phyloP scores from a whole-genome alignment of 305 asterid species.

The Fraxinus floribunda region DNA sequence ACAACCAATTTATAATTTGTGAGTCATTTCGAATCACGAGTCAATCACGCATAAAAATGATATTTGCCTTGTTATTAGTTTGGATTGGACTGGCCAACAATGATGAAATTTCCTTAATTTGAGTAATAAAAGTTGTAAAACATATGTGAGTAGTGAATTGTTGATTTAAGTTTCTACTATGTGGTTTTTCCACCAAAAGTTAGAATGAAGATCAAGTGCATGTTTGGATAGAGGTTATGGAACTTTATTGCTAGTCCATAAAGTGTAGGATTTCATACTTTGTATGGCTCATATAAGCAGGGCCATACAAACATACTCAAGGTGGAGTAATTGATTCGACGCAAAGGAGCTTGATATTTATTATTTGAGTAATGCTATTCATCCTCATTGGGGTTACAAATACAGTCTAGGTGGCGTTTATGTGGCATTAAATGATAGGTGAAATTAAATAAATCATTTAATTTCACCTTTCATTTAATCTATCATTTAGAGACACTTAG shows the following conservation, averaged over 20 bases:
- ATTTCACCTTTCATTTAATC: too few relatives aligned
- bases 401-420: too few relatives aligned
- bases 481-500: too few relatives aligned
- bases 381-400: too few relatives aligned
- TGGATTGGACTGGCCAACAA: not conserved
- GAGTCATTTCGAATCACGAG: not conserved
- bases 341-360: too few relatives aligned
- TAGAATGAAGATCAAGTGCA: not conserved
- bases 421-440: too few relatives aligned
- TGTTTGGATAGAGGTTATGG: not conserved
- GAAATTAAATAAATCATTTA: too few relatives aligned
- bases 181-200: not conserved
- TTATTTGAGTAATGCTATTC: too few relatives aligned
- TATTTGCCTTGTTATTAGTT: not conserved
- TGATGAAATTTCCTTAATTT: not conserved
- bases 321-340: not conserved
- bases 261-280: not conserved
- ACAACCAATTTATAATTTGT: not conserved
- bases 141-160: not conserved
- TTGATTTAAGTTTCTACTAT: not conserved
- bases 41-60: not conserved
- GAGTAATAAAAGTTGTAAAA: not conserved
- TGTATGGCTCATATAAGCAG: not conserved
- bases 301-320: not conserved
- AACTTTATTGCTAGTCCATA: not conserved